A percentile compares a stretch with the other conserved stretches of the same genome.
Evolutionary conservation across 176 grass and related monocot genomes (phyloP).

Genomic region (Elymus sibiricus): DNA sequence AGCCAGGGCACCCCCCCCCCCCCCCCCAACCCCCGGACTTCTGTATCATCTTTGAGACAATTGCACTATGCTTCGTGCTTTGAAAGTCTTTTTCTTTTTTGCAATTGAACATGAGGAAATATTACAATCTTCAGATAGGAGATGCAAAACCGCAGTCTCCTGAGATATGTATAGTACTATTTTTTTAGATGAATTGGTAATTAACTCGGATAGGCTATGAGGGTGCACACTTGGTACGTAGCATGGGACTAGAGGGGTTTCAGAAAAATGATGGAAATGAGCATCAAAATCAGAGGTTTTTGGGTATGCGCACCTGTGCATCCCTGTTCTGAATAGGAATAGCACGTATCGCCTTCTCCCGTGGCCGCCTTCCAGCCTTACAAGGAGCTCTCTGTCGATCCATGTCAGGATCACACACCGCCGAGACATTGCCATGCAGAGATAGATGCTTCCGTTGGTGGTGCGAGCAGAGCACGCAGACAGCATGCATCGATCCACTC

Average conservation of each 20-base stretch:
- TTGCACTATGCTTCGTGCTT: background rate
- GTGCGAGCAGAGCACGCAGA: background rate
- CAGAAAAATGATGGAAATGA: background rate
- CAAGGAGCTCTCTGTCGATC: background rate
- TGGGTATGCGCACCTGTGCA: conserved; percentile 34
- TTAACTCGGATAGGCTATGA: background rate
- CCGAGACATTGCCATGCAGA: background rate
- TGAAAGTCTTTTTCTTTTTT: background rate
- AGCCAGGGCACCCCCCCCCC: no score
- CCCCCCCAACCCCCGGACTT: background rate
- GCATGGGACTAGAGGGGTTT: background rate
- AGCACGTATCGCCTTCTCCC: conserved; percentile 12
- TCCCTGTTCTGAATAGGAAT: conserved; percentile 2
- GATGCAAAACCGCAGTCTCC: background rate
- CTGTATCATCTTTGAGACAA: background rate
- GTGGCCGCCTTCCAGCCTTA: conserved; percentile 10
- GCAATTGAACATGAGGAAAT: background rate
- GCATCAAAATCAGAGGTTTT: conserved; percentile 29
- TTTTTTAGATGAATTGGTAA: background rate
- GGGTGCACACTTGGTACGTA: background rate
- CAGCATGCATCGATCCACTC: background rate
- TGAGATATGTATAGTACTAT: background rate
- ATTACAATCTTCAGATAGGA: background rate
- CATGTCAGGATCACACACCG: conserved; percentile 10
- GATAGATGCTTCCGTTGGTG: background rate